Base-by-base conservation (phyloP, 2,329 filamentous ascomycete species). In the Arthrobotrys pseudoclavata region DNA sequence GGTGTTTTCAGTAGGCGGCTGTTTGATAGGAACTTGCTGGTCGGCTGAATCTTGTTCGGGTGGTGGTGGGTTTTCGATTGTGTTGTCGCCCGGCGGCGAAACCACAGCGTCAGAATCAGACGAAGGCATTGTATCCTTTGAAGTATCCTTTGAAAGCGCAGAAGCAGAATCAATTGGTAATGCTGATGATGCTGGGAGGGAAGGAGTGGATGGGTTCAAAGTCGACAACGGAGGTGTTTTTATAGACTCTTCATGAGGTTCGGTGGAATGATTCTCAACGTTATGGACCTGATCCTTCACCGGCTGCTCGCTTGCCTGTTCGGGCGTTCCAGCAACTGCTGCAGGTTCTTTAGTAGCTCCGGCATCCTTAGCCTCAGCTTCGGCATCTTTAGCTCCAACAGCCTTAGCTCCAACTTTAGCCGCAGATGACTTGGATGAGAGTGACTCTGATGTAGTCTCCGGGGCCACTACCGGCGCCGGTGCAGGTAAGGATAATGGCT, bases 231-330 rank as follows among this genome's bases (percentile, higher is more conserved):
- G 15, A 4, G 34, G 29, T 45, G 45, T 66, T 69, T 67, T 69
- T 68, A 68, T 68, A 68, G 68, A 63, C 34, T 42, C 20, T 20
- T 40, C 15, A 3, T 24, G 10, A n/a, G 45, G 13, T 52, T 64
- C 50, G 18, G 31, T 48, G 60, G n/a, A 24, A 34, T 61, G 31
- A 20, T 48, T 72, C 66, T 72, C 52, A 57, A 37, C 52, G 52
- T 37, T 57, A 37, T 57, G 31, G 55, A 50, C 53, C 42, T 55
- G 57, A 63, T 66, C 57, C 60, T 71, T 61, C 53, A 70, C 74
- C 50, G n/a, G 42, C 37, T 26, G 20, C 31, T 67, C 69, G 62
- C 52, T 74, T 63, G 68, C 48, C 24, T 37, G 15, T 63, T 63
- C 40, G 45, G 45, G 60, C 26, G 40, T 48, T 62, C 34, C 69